phyloP scores from a whole-genome alignment of 306 rosid genomes.

The Cyamopsis tetragonoloba region DNA sequence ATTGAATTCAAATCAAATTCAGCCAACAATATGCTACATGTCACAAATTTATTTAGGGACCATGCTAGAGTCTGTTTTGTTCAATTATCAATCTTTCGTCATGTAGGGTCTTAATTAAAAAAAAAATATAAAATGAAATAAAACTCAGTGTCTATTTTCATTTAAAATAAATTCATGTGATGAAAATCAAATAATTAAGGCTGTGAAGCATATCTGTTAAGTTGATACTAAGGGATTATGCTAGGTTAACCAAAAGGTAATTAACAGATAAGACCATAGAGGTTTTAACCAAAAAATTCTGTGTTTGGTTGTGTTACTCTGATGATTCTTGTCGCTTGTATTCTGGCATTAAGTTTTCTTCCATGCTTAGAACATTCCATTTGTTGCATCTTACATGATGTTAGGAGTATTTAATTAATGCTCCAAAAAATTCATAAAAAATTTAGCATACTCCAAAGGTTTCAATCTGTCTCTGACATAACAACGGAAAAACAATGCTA shows the following conservation, averaged over 20 bases:
- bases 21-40: conserved; percentile 19
- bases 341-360: conserved; percentile 19
- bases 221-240: no score
- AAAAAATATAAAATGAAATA: no score
- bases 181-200: no score
- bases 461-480: conserved; percentile 24
- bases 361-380: conserved; percentile 30
- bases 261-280: no score
- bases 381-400: conserved; percentile 18
- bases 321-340: background rate
- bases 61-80: background rate
- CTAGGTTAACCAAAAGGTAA: no score
- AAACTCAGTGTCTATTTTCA: no score
- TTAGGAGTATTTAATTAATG: background rate
- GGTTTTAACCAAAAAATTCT: background rate
- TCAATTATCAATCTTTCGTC: background rate
- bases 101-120: background rate
- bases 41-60: conserved; percentile 21
- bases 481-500: background rate
- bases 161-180: no score
- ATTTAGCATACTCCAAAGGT: background rate
- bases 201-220: no score
- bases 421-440: background rate
- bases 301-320: conserved; percentile 12
- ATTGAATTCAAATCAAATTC: conserved; percentile 30